Percentiles rank a stretch among this genome's conserved stretches.
Conservation (phyloP, 768 basidiomycete species). For the Tulasnella sp. region DNA sequence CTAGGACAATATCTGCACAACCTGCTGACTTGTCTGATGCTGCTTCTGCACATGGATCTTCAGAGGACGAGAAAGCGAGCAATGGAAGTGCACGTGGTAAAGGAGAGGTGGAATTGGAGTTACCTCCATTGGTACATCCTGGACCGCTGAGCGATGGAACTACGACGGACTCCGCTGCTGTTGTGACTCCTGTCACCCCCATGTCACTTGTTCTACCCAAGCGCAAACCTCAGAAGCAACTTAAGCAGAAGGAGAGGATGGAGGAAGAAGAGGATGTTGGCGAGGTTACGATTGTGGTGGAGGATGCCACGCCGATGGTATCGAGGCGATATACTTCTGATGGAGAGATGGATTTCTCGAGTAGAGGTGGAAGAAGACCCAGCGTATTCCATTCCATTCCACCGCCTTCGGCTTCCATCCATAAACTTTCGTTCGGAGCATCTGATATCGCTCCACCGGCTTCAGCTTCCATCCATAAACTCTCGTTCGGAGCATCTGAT, state of each 20-base stretch:
- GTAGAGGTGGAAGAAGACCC: too few relatives aligned
- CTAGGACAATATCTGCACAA: too few relatives aligned
- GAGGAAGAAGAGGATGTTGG: neutral
- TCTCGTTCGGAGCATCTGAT: constrained; percentile 1
- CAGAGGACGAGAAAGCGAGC: too few relatives aligned
- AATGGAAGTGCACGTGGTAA: too few relatives aligned
- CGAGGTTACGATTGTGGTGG: constrained; percentile 1
- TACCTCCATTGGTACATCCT: too few relatives aligned
- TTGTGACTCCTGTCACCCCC: constrained; percentile 4
- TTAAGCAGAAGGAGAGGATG: neutral
- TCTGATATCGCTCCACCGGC: neutral
- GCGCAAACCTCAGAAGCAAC: neutral
- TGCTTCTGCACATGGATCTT: too few relatives aligned
- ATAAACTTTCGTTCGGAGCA: constrained; percentile 6
- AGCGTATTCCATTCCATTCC: neutral
- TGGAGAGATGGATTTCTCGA: too few relatives aligned
- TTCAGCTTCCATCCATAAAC: constrained; percentile 7
- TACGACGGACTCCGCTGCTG: neutral
- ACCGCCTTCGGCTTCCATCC: constrained; percentile 6
- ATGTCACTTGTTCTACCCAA: neutral
- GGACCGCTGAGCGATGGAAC: neutral
- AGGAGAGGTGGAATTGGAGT: too few relatives aligned
- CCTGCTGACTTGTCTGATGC: too few relatives aligned
- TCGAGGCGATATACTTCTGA: neutral
- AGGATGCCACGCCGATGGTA: constrained; percentile 5